Evolutionary conservation across 2,329 filamentous ascomycete species (phyloP), one percentile per base, ranked within the genome.

Genomic region (Nemania bipapillata): DNA sequence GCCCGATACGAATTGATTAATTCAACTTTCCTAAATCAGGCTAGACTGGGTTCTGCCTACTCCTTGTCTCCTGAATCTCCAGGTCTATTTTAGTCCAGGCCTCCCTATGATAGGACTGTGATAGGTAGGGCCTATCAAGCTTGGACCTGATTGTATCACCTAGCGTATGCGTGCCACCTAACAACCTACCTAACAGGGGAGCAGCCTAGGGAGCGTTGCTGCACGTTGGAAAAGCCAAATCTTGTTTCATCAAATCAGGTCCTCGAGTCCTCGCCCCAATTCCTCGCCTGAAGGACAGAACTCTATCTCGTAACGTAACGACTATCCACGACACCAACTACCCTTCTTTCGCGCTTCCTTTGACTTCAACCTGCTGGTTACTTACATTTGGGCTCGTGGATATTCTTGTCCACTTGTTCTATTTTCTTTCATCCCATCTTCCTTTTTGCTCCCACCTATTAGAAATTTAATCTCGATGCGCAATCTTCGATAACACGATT

Each of bases 401-500:
- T 49, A 60, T 37, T 32, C 6, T 15, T 20, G 47, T 60, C 55
- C 66, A 67, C 65, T 53, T 55, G 9, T 42, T 45, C 22, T 3
- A 65, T 67, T 65, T 68, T 58, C 47, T 64, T 62, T 57, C 64
- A 63, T 47, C 26, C 47, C 61, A 35, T 37, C 50, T 56, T 59
- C 70, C 60, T 63, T 37, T 55, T 72, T 69, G 68, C 66, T 67
- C 42, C 4, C 22, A 20, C 28, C 15, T 66, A 68, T 26, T 64
- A 61, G 58, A 60, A 59, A 40, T 70, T 64, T 71, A 72, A 70
- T 73, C 65, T 63, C 71, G 63, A 77, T 74, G 72, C 68, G 70
- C 72, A 63, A 53, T 57, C 63, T 66, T 62, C 66, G 66, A 73
- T 76, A 73, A 75, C 73, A 72, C 74, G 73, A 73, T 66, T 61